Conservation (phyloP, 306 rosid genomes). For the Acmispon strigosus region DNA sequence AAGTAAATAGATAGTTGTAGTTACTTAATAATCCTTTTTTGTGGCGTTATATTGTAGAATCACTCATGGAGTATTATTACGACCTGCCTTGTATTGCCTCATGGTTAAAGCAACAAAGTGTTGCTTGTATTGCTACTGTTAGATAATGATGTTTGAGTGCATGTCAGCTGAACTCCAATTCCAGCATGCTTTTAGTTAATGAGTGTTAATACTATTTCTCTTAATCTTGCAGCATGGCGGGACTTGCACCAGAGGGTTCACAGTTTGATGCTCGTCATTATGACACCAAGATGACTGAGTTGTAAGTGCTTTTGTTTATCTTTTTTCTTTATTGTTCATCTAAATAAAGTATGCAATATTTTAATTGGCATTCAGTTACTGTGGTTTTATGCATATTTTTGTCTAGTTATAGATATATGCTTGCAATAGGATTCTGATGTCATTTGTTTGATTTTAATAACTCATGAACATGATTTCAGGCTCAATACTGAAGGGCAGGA, state of each 20-base stretch:
- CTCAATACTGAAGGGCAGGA: constrained; percentile 64
- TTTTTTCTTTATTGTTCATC: not conserved
- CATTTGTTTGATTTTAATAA: constrained; percentile 13
- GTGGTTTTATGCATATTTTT: not conserved
- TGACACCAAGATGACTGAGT: constrained; percentile 59
- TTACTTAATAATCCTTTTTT: not conserved
- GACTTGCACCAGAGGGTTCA: constrained; percentile 57
- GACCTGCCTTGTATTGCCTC: not conserved
- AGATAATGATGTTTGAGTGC: not conserved
- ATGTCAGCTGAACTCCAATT: not conserved
- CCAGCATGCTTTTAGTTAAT: not conserved
- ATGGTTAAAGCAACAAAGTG: not conserved
- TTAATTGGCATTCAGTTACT: not conserved
- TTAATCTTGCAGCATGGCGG: constrained; percentile 61
- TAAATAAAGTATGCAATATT: not conserved
- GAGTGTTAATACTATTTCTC: not conserved
- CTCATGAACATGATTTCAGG: constrained; percentile 19
- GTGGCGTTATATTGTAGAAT: not conserved
- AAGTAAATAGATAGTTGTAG: not conserved
- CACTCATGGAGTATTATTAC: too few species aligned
- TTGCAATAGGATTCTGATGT: not conserved
- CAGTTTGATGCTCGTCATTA: constrained; percentile 62
- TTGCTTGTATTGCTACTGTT: not conserved
- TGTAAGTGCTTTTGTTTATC: constrained; percentile 33
- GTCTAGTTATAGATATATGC: not conserved